Evolutionary conservation across 2,329 filamentous ascomycete genomes (phyloP), one percentile per base, ranked within the genome.

Genomic region (Ophiostoma piceae): DNA sequence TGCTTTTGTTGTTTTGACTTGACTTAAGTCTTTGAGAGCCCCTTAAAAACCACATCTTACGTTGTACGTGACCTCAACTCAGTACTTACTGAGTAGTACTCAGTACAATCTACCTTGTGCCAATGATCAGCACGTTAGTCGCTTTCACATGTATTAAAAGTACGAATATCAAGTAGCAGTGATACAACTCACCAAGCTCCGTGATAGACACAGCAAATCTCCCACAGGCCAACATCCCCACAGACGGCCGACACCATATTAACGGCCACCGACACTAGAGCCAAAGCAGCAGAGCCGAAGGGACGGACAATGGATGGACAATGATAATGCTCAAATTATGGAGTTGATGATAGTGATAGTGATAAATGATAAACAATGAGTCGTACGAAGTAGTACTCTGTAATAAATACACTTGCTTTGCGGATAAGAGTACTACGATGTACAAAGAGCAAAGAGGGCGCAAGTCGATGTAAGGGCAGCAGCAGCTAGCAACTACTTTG

Each of bases 251-350:
- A 60, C n/a, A 26, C 16, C 67, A 68, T 12, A 68, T 26, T 2
- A 67, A 51, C 35, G n/a, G 16, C 41, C 22, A n/a, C 66, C 41
- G 26, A 32, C 41, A 47, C 66, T 67, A 67, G 66, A 67, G 26
- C 66, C 5, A 67, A 67, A 67, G 14, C 66, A 67, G 66, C 39
- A 22, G 26, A 67, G 43, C 39, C 26, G 41, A 54, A n/a, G 41
- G 47, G 14, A 6, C 35, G 35, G n/a, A 22, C 35, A n/a, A 65
- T 65, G 32, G 11, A 39, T 65, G 32, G 11, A 39, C 37, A 19
- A 22, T 22, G 35, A 47, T 47, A 47, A 47, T 47, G 43, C 43
- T 47, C 16, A 4, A 51, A 19, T 19, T 51, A 51, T 16, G 14
- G 11, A 8, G 37, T 39, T 11, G 11, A 47, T 47, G 1, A n/a